Percentiles rank a stretch among this genome's conserved stretches.
Evolutionary conservation across 2,329 filamentous ascomycete genomes (phyloP).

Genomic region (Trichoderma lentiforme): DNA sequence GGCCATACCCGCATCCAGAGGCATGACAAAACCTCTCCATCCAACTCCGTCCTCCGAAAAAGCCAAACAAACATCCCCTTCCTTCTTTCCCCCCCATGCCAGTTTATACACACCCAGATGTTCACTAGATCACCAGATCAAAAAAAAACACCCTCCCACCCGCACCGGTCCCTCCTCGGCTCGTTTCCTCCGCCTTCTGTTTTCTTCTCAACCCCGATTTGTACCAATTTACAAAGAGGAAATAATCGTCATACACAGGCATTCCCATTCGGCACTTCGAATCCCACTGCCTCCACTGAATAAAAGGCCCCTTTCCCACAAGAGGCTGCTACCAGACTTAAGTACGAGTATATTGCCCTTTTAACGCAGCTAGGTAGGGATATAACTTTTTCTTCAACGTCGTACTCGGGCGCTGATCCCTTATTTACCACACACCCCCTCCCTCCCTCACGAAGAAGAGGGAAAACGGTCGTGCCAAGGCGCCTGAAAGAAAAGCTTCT

Average conservation of each 20-base stretch:
- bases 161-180: slow-evolving; percentile 10
- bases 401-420: neutral
- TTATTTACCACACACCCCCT: neutral
- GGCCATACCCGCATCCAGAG: slow-evolving; percentile 16
- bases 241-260: neutral
- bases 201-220: neutral
- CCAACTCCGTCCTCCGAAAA: neutral
- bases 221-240: neutral
- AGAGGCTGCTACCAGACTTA: neutral
- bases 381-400: neutral
- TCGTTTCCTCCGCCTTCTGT: neutral
- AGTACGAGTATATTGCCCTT: neutral
- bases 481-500: neutral
- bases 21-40: neutral
- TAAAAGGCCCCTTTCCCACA: neutral
- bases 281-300: neutral
- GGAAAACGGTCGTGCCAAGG: neutral
- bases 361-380: neutral
- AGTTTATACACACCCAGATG: neutral
- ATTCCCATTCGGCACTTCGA: neutral
- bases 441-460: neutral
- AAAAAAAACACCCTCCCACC: neutral
- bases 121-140: slow-evolving; percentile 14
- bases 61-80: neutral
- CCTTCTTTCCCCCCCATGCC: neutral